Evolutionary conservation across 2,329 filamentous ascomycete genomes (phyloP).

Genomic region (Hypoxylon sp.): DNA sequence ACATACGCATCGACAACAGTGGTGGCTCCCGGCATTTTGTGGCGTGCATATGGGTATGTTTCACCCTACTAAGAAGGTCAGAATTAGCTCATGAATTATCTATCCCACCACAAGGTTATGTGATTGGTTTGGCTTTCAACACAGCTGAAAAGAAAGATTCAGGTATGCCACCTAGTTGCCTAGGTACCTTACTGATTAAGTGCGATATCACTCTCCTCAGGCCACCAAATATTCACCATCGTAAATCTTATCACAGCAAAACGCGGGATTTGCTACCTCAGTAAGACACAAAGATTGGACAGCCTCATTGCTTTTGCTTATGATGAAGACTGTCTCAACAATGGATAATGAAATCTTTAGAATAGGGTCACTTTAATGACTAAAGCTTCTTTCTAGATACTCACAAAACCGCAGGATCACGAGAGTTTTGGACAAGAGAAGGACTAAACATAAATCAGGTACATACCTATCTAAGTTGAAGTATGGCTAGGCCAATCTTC

Average conservation of each 20-base stretch:
- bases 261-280: not conserved
- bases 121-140: not conserved
- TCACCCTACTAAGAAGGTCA: not conserved
- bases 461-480: not conserved
- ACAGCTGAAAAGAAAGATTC: slow-evolving; percentile 3
- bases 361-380: not conserved
- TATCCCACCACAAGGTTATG: not conserved
- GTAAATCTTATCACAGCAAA: not conserved
- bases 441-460: not conserved
- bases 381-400: not conserved
- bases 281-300: not conserved
- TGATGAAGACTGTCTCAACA: not conserved
- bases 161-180: not conserved
- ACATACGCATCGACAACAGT: slow-evolving; percentile 3
- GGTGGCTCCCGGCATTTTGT: not conserved
- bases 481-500: not conserved
- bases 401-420: not conserved
- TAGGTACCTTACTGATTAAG: not conserved
- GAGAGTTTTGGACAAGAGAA: not conserved
- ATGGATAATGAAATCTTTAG: not conserved
- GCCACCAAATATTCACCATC: not conserved
- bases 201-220: not conserved
- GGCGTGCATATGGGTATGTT: slow-evolving; percentile 9
- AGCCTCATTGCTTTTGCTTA: not conserved
- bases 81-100: slow-evolving; percentile 11